A percentile compares a stretch with the other conserved stretches of the same genome.
phyloP scores from a whole-genome alignment of 129 eudicot species.

The Centrapalus pauciflorus region DNA sequence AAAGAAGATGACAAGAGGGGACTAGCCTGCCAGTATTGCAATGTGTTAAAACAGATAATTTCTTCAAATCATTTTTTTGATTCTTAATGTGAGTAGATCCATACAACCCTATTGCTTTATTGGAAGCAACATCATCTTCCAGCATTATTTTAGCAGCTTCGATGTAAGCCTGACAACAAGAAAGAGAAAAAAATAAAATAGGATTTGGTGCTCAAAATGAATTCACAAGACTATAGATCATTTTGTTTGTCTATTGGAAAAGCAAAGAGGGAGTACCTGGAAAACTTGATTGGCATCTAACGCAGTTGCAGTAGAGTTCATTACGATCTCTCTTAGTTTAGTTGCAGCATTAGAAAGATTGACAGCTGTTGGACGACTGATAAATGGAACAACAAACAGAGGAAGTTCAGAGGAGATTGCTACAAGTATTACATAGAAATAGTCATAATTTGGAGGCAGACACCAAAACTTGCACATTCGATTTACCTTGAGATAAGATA shows the following conservation, averaged over 20 bases:
- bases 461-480: too few species aligned
- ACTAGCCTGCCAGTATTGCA: conserved; percentile 96
- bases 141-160: conserved; percentile 90
- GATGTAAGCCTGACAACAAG: conserved; percentile 52
- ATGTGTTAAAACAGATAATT: conserved; percentile 76
- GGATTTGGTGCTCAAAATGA: too few species aligned
- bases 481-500: conserved; percentile 91
- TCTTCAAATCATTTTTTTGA: conserved; percentile 38
- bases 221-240: not conserved
- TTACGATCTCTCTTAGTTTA: conserved; percentile 56
- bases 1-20: not conserved
- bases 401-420: not conserved
- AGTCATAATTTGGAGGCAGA: too few species aligned
- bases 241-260: not conserved
- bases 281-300: conserved; percentile 48
- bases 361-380: conserved; percentile 98
- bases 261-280: conserved; percentile 38
- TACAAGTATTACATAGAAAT: too few species aligned
- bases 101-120: conserved; percentile 82
- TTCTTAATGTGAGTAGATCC: conserved; percentile 66
- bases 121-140: conserved; percentile 89
- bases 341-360: conserved; percentile 91
- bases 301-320: conserved; percentile 55
- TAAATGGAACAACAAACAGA: not conserved
- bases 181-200: not conserved